These are phyloP conservation scores for Tetracladium setigerum DNA, from an alignment of 495 filamentous ascomycete genomes.

Conservation along the genomic window DNA sequence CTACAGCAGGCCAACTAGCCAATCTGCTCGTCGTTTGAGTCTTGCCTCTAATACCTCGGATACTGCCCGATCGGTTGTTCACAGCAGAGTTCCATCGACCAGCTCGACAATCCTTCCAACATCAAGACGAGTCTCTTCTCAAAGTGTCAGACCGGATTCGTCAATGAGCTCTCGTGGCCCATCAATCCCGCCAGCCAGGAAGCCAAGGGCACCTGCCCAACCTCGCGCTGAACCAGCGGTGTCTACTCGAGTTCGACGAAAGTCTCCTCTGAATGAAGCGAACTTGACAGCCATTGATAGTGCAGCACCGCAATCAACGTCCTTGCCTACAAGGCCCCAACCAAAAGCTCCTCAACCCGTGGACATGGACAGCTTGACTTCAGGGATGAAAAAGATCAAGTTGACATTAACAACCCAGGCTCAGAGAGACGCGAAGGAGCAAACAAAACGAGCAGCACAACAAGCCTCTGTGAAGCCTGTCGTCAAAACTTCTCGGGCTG, in stretches of 20 bases:
- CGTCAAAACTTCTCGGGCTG: constrained; percentile 23
- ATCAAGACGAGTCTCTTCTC: constrained; percentile 29
- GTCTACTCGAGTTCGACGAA: constrained; percentile 38
- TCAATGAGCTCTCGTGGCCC: constrained; percentile 22
- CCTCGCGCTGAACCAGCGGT: constrained; percentile 26
- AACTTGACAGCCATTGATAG: constrained; percentile 1
- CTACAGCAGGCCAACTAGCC: constrained; percentile 19
- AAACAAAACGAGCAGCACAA: constrained; percentile 14
- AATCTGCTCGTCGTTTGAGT: constrained; percentile 30
- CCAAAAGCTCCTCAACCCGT: constrained; percentile 14
- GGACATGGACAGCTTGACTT: constrained; percentile 55
- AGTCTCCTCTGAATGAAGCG: constrained; percentile 15
- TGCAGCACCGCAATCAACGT: neutral
- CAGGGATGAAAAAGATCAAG: constrained; percentile 69
- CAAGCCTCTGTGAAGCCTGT: neutral
- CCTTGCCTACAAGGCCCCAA: constrained; percentile 3
- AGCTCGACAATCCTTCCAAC: constrained; percentile 9
- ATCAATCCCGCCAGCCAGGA: constrained; percentile 28
- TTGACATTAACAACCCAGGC: constrained; percentile 65
- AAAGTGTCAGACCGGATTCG: constrained; percentile 28
- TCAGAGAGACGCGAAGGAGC: constrained; percentile 55
- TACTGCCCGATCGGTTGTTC: constrained; percentile 9
- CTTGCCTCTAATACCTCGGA: constrained; percentile 30
- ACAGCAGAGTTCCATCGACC: constrained; percentile 11
- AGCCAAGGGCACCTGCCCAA: constrained; percentile 31